These are phyloP conservation scores for Anthostomella pinea DNA, from an alignment of 2,329 filamentous ascomycete species.

Conservation along the genomic window DNA sequence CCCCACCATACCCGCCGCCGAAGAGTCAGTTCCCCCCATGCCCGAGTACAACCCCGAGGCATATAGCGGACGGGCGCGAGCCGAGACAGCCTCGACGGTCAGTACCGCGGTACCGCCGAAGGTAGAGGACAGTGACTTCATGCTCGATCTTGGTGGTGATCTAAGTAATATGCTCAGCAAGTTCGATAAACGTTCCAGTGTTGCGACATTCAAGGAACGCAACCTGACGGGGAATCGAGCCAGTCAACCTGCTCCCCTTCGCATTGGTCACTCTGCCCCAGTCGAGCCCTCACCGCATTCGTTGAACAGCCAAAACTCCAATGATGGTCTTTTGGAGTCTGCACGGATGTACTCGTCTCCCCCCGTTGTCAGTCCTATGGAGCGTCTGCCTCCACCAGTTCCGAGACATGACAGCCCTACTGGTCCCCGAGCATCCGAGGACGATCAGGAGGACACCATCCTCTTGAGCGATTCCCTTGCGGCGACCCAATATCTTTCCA, in stretches of 20 bases:
- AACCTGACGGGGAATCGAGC: conserved; percentile 45
- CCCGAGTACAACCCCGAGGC: conserved; percentile 29
- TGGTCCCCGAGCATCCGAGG: conserved; percentile 31
- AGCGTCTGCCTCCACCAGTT: conserved; percentile 33
- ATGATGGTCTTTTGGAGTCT: conserved; percentile 45
- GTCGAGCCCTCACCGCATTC: conserved; percentile 49
- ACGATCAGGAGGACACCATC: conserved; percentile 52
- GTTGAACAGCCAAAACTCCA: conserved; percentile 50
- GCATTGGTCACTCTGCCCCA: conserved; percentile 43
- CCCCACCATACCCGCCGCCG: conserved; percentile 35
- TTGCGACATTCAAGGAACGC: conserved; percentile 44
- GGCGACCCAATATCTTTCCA: conserved; percentile 45
- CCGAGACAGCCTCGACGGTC: conserved; percentile 52
- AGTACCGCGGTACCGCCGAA: conserved; percentile 52
- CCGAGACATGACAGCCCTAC: conserved; percentile 23
- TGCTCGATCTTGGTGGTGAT: conserved; percentile 55
- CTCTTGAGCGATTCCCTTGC: conserved; percentile 52
- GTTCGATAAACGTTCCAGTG: conserved; percentile 56
- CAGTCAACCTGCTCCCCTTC: conserved; percentile 45
- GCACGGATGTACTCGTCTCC: conserved; percentile 35
- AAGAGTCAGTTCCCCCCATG: conserved; percentile 39
- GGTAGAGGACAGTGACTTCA: conserved; percentile 43
- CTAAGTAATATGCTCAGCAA: conserved; percentile 54
- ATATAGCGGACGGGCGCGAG: conserved; percentile 39
- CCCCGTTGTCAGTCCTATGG: conserved; percentile 27